Base-by-base conservation (phyloP, 257 asterid genomes). In the Fraxinus cuspidata region DNA sequence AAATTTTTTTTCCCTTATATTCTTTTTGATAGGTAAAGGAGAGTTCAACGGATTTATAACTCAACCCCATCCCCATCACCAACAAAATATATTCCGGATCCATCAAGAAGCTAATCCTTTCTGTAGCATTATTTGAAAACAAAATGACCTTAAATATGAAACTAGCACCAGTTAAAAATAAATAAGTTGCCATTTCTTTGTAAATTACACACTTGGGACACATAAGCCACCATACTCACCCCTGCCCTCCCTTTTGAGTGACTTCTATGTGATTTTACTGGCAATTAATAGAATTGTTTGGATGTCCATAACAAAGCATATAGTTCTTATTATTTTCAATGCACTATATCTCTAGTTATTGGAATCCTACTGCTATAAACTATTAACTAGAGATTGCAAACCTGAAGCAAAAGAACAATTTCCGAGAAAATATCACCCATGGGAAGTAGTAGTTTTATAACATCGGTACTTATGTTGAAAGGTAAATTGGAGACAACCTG, bases 401-500 rank as follows among this genome's bases (percentile, higher is more conserved):
- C 98, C 97, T 96, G 98, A 75, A 96, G 96, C 78, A 96, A 83
- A 70, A 96, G 97, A 84, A 92, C 87, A 75, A 91, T 89, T 84
- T 88, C 95, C 2, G 98, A 88, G 91, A 96, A 92, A 72, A 93
- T 83, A 84, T 96, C 99, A 69, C 98, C 99, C 99, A 96, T 93
- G 34, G 99, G 99, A 87, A 96, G 98, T 73, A 93, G 98, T 78
- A 85, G 96, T 80, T 92, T 95, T 72, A 95, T 91, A 75, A 93
- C 94, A 73, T 90, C 96, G 6, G 96, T 92, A 74, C 94, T 93
- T 82, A 93, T 95, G 90, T 95, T 95, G 88, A 95, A 95, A 49
- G 99, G 99, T 81, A 95, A 85, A 77, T 95, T 95, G 4, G 99
- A 91, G 10, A 93, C 97, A 76, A 96, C 99, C 99, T 93, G 94